Percentiles rank a stretch among this genome's conserved stretches.
Evolutionary conservation across 257 asterid genomes (phyloP).

Genomic region (Nicotiana tabacum): DNA sequence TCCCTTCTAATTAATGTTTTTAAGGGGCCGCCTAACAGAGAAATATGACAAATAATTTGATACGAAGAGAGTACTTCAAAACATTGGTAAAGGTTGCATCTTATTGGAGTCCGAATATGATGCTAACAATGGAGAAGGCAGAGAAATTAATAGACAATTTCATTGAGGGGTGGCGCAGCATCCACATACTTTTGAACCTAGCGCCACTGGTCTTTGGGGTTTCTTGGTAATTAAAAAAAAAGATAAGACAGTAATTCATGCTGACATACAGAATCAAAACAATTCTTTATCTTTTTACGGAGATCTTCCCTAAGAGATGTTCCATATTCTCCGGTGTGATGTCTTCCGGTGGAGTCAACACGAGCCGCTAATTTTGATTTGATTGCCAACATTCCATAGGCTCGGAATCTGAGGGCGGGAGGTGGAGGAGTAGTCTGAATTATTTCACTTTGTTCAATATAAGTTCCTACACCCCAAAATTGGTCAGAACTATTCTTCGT

Average conservation of each 20-base stretch:
- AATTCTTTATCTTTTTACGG: constrained; percentile 57
- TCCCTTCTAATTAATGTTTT: too few relatives aligned
- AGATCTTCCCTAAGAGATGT: constrained; percentile 59
- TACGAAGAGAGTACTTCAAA: too few relatives aligned
- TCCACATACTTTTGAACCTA: too few relatives aligned
- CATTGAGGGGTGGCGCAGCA: too few relatives aligned
- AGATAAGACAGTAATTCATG: not conserved
- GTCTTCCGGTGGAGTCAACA: constrained; percentile 73
- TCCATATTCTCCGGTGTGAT: constrained; percentile 73
- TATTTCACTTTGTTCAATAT: constrained; percentile 70
- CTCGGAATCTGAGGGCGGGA: constrained; percentile 16
- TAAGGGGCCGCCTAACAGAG: too few relatives aligned
- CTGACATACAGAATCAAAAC: not conserved
- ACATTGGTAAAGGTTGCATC: too few relatives aligned
- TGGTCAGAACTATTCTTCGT: constrained; percentile 31
- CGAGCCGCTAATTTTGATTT: constrained; percentile 87
- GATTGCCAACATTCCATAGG: constrained; percentile 79
- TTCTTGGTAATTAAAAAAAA: too few relatives aligned
- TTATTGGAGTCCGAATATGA: too few relatives aligned
- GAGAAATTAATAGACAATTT: too few relatives aligned
- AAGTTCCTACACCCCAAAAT: constrained; percentile 16
- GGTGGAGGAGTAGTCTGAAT: constrained; percentile 16
- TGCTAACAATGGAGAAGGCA: too few relatives aligned
- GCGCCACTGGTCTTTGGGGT: too few relatives aligned
- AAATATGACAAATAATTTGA: too few relatives aligned